Base-by-base conservation (phyloP, 2,329 filamentous ascomycete genomes). In the Sporothrix brunneoviolacea region DNA sequence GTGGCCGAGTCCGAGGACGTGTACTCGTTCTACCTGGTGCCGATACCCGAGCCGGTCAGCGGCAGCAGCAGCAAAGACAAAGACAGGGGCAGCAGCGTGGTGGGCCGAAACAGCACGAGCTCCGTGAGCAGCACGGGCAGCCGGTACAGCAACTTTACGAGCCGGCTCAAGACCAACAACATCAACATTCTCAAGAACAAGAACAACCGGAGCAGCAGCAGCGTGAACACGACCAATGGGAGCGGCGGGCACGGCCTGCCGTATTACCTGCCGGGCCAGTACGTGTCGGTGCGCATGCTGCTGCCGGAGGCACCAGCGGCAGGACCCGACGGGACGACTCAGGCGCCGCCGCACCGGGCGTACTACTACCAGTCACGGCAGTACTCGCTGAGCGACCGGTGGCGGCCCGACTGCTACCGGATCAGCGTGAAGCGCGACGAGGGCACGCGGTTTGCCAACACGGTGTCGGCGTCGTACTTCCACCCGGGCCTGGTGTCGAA, bases 371-470 rank as follows among this genome's bases (percentile, higher is more conserved):
- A 90, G 65, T 74, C 80, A 16, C 73, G 85, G 28, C 86, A 89
- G 65, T 90, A 88, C 67, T 86, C 83, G 22, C 73, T 90, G 54
- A 84, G 79, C 59, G 83, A 88, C 56, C 73, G 77, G 44, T 83
- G 82, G 2, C 70, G 70, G 2, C 67, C 74, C 8, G 72, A 79
- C 44, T 40, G 35, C 48, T 86, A 86, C 65, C 79, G 86, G 27
- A 83, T 89, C 66, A 85, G 77, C 44, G 75, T 90, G 51, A 88
- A 88, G 73, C 77, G 74, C 53, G 83, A 88, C 60, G 64, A 69
- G 2, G 82, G 80, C 4, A 60, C 79, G 13, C 68, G 73, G 53
- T 65, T 63, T 50, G 59, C 64, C 53, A 66, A 65, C 42, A 62
- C 69, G 3, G 67, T 75, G n/a, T 66, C 71, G 1, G 64, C 65